A percentile compares a stretch with the other conserved stretches of the same genome.
These are phyloP conservation scores for Xylaria hypoxylon DNA, from an alignment of 2,329 filamentous ascomycete species.

Conservation along the genomic window DNA sequence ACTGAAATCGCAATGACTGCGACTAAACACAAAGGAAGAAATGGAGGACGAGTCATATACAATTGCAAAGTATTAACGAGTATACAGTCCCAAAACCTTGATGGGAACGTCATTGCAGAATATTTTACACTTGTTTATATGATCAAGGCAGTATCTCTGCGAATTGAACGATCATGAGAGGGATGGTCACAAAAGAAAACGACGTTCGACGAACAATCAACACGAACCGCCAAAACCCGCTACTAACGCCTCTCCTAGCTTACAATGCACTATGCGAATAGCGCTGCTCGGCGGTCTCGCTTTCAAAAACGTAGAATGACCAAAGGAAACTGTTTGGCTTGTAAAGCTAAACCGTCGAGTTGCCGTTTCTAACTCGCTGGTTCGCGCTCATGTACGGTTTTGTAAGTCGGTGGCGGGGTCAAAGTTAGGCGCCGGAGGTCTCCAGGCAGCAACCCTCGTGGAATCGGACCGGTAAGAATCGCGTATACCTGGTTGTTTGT, in stretches of 20 bases:
- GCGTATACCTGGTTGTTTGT: not conserved
- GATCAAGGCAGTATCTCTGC: not conserved
- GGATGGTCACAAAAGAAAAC: not conserved
- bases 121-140: not conserved
- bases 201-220: too few species aligned
- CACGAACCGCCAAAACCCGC: not conserved
- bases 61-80: not conserved
- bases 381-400: slow-evolving; percentile 21
- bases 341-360: slow-evolving; percentile 7
- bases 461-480: not conserved
- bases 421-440: slow-evolving; percentile 14
- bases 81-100: not conserved
- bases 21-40: not conserved
- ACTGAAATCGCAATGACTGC: not conserved
- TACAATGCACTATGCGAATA: not conserved
- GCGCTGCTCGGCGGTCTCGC: not conserved
- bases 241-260: not conserved
- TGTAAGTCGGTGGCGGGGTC: slow-evolving; percentile 10
- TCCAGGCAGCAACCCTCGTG: slow-evolving; percentile 32
- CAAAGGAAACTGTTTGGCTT: not conserved
- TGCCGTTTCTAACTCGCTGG: slow-evolving; percentile 25
- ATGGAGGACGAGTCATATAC: not conserved
- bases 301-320: not conserved
- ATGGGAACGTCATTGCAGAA: not conserved
- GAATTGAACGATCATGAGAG: not conserved